phyloP scores from a whole-genome alignment of 805 yeast species.

The Komagataella ulmi region DNA sequence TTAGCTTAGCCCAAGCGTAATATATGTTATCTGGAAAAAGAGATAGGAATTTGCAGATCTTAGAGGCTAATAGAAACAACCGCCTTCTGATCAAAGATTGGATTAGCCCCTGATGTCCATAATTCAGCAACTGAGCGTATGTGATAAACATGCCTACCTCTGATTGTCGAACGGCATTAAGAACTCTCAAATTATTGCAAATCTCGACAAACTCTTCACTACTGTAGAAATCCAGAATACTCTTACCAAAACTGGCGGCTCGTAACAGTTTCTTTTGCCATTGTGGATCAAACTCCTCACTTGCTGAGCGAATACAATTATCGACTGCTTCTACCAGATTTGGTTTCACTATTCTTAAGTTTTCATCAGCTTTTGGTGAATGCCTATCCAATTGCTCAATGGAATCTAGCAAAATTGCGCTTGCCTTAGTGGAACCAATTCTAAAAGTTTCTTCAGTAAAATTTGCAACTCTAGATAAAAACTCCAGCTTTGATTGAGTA shows the following conservation, averaged over 20 bases:
- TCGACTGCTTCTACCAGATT: slow-evolving; percentile 46
- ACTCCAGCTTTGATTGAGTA: slow-evolving; percentile 42
- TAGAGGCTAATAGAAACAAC: slow-evolving; percentile 47
- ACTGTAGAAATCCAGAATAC: slow-evolving; percentile 38
- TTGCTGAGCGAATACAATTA: slow-evolving; percentile 61
- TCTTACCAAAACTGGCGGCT: slow-evolving; percentile 83
- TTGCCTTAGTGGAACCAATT: slow-evolving; percentile 74
- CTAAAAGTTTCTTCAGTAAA: slow-evolving; percentile 50
- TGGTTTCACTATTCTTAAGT: slow-evolving; percentile 40
- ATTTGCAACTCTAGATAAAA: slow-evolving; percentile 48
- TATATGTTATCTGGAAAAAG: slow-evolving; percentile 41
- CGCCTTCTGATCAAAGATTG: slow-evolving; percentile 44
- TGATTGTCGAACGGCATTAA: slow-evolving; percentile 53
- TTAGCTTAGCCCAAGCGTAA: slow-evolving; percentile 69
- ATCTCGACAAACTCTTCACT: slow-evolving; percentile 50
- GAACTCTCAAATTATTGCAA: slow-evolving; percentile 46
- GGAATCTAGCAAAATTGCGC: slow-evolving; percentile 76
- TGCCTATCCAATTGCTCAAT: slow-evolving; percentile 49
- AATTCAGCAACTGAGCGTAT: slow-evolving; percentile 28
- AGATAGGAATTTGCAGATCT: slow-evolving; percentile 37
- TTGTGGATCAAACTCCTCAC: slow-evolving; percentile 60
- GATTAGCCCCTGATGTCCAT: slow-evolving; percentile 48
- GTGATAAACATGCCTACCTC: slow-evolving; percentile 65
- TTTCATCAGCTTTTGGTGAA: slow-evolving; percentile 74
- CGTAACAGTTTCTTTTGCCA: slow-evolving; percentile 72